Conservation (phyloP, 1,284 basidiomycete genomes). For the Puccinia hordei region DNA sequence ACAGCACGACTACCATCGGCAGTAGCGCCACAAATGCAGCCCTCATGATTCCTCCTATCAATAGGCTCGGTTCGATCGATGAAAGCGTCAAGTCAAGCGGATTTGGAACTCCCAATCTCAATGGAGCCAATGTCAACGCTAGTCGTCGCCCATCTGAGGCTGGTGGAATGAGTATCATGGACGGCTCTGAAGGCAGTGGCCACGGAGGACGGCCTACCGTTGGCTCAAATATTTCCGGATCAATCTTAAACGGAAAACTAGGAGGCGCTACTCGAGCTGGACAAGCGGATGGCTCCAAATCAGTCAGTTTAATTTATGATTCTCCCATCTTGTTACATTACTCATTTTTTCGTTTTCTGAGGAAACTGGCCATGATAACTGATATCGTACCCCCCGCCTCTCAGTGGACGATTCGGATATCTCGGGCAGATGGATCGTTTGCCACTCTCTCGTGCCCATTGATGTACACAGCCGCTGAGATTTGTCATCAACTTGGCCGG, state of each 20-base stretch:
- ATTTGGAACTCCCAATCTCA: conserved; percentile 1
- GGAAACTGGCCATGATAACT: neutral
- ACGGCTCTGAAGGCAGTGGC: conserved; percentile 45
- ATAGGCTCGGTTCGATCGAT: conserved; percentile 46
- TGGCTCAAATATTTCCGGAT: conserved; percentile 11
- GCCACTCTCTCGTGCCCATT: conserved; percentile 71
- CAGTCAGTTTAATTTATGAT: conserved; percentile 19
- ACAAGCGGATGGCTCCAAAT: conserved; percentile 30
- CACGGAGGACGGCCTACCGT: neutral
- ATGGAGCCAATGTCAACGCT: neutral
- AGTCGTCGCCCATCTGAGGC: conserved; percentile 45
- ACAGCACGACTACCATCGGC: conserved; percentile 6
- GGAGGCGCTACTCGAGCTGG: conserved; percentile 18
- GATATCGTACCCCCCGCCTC: neutral
- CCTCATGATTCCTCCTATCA: conserved; percentile 20
- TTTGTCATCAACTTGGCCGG: conserved; percentile 68
- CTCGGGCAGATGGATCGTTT: conserved; percentile 74
- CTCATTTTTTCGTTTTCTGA: neutral
- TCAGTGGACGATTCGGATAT: conserved; percentile 68
- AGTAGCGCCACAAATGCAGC: conserved; percentile 13
- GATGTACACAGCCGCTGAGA: conserved; percentile 70
- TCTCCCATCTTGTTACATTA: too few relatives aligned
- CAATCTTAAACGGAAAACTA: conserved; percentile 34
- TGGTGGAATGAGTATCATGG: conserved; percentile 37
- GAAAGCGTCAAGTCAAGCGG: conserved; percentile 25